Evolutionary conservation across 106 monocot species (phyloP), one percentile per base, ranked within the genome.

Genomic region (Agapanthus africanus): DNA sequence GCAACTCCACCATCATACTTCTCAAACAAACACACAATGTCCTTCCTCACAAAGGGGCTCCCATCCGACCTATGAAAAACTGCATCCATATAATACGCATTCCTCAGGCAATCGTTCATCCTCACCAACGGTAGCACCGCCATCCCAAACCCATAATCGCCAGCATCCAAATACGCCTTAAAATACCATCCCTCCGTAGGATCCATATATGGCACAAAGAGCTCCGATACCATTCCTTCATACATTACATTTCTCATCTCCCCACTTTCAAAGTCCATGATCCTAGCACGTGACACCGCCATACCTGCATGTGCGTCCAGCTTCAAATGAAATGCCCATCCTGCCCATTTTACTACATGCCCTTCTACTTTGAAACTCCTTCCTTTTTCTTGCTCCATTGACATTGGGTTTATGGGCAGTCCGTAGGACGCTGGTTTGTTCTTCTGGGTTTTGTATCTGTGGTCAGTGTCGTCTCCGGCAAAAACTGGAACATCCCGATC

Each of bases 181-280:
- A 91, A 91, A 67, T 91, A 91, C 91, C 91, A 91, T 7, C 84
- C 91, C 6, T 87, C 84, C 3, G 84, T 79, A 4, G 91, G 91
- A 67, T 91, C 91, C 91, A 87, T 87, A 75, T 91, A 91, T 40
- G 91, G 91, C 67, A 91, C 91, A 70, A 87, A 91, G 64, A 91
- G 64, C 75, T 91, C 91, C 71, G 91, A 91, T 23, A 66, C 65
- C 66, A 80, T 79, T 25, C 91, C 91, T 44, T 69, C 71, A 70
- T 91, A 76, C 84, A 91, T 80, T 4, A 91, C 91, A 4, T 73
- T 46, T 26, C 91, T 70, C 33, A 21, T 27, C 74, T 75, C 73
- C 1, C 84, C 91, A 6, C 71, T 82, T 3, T 77, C 72, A 22
- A 87, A 80, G 67, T 91, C 91, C 3, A 40, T 42, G 2, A 73